Evolutionary conservation across 2,329 filamentous ascomycete genomes (phyloP).

Genomic region (Ophiocordyceps camponoti-floridani): DNA sequence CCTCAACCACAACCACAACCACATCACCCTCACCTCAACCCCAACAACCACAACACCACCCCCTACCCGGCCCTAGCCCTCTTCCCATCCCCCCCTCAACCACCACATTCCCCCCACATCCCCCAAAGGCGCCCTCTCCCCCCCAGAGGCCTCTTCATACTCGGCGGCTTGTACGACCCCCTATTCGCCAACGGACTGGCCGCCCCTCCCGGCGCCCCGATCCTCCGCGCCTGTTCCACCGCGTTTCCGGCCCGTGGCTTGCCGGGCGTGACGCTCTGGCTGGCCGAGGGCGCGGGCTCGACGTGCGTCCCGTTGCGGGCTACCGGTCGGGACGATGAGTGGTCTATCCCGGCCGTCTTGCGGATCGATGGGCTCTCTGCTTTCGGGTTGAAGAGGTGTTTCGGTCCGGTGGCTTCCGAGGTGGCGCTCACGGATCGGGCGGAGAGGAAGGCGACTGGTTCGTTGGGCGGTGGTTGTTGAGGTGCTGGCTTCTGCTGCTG

Average conservation of each 20-base stretch:
- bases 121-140: slow-evolving; percentile 24
- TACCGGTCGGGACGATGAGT: slow-evolving; percentile 58
- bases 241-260: slow-evolving; percentile 21
- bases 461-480: slow-evolving; percentile 10
- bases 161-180: slow-evolving; percentile 38
- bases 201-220: slow-evolving; percentile 35
- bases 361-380: slow-evolving; percentile 71
- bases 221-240: slow-evolving; percentile 33
- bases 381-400: slow-evolving; percentile 51
- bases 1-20: background rate
- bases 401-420: slow-evolving; percentile 11
- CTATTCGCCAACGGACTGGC: slow-evolving; percentile 41
- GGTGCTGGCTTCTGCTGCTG: slow-evolving; percentile 7
- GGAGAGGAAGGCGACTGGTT: slow-evolving; percentile 49
- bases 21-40: background rate
- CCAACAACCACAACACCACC: background rate
- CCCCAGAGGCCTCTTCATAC: slow-evolving; percentile 32
- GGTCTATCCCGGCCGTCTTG: slow-evolving; percentile 76
- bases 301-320: slow-evolving; percentile 37
- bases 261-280: slow-evolving; percentile 7
- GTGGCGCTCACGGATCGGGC: slow-evolving; percentile 35
- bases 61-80: slow-evolving; percentile 24
- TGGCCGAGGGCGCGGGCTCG: slow-evolving; percentile 17
- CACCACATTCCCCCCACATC: slow-evolving; percentile 30
- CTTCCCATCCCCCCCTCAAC: slow-evolving; percentile 25